These are phyloP conservation scores for Epichloe bromicola DNA, from an alignment of 2,329 filamentous ascomycete genomes.

Conservation along the genomic window DNA sequence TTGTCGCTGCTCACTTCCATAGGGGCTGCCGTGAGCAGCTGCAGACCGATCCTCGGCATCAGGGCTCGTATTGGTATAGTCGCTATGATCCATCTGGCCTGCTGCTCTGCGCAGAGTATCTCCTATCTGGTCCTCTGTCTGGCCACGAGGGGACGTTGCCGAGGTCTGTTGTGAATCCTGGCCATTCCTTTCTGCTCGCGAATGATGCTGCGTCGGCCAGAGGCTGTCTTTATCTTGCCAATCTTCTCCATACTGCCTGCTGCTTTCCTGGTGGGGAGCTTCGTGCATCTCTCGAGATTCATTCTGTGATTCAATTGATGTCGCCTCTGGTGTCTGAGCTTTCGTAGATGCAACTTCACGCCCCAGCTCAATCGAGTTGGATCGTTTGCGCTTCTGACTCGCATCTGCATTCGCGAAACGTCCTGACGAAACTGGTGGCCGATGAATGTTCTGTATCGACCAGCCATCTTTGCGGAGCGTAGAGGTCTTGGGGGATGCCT, in stretches of 20 bases:
- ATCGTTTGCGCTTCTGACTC: conserved; percentile 57
- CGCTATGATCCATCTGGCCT: conserved; percentile 33
- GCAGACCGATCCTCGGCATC: conserved; percentile 37
- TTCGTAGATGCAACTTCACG: conserved; percentile 21
- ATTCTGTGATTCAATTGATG: conserved; percentile 16
- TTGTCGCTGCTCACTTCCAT: conserved; percentile 34
- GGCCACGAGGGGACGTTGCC: conserved; percentile 29
- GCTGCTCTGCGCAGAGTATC: conserved; percentile 32
- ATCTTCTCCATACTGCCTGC: conserved; percentile 32
- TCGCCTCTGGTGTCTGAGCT: conserved; percentile 22
- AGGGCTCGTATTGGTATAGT: conserved; percentile 40
- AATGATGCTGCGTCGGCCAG: conserved; percentile 35
- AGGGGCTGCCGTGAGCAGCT: conserved; percentile 28
- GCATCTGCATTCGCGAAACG: conserved; percentile 32
- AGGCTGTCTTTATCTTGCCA: conserved; percentile 31
- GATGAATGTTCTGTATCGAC: conserved; percentile 27
- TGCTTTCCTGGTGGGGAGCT: conserved; percentile 32
- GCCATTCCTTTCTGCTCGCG: conserved; percentile 32
- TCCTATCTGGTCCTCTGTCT: conserved; percentile 36
- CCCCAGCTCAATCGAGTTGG: conserved; percentile 42
- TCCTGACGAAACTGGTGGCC: conserved; percentile 26
- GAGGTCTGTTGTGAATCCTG: conserved; percentile 35
- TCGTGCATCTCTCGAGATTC: conserved; percentile 30
- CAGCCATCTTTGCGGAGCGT: conserved; percentile 28
- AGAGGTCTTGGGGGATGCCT: conserved; percentile 12